phyloP scores from a whole-genome alignment of 2,329 filamentous ascomycete genomes.

The Ceratocystis ficicola region DNA sequence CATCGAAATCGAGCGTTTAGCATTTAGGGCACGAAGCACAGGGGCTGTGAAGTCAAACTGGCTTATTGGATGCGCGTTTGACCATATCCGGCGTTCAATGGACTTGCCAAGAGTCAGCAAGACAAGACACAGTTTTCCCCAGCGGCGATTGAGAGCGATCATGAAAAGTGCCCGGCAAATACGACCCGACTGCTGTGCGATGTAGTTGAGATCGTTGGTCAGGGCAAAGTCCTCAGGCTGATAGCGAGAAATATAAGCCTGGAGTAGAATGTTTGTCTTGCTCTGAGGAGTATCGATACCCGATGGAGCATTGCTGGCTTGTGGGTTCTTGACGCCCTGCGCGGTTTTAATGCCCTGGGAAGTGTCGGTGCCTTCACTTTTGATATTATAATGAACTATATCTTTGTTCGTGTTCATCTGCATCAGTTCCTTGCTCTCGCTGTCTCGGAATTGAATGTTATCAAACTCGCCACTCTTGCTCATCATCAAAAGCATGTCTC shows the following conservation, averaged over 20 bases:
- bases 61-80: slow-evolving; percentile 84
- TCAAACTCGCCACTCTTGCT: slow-evolving; percentile 97
- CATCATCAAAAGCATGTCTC: slow-evolving; percentile 90
- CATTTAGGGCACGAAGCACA: slow-evolving; percentile 71
- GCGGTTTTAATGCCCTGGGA: too few relatives aligned
- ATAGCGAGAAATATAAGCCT: slow-evolving; percentile 82
- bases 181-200: slow-evolving; percentile 86
- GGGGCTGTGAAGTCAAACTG: slow-evolving; percentile 86
- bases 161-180: slow-evolving; percentile 94
- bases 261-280: slow-evolving; percentile 91
- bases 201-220: slow-evolving; percentile 82
- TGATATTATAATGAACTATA: slow-evolving; percentile 27
- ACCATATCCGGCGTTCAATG: slow-evolving; percentile 92
- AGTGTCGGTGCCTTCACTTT: slow-evolving; percentile 30
- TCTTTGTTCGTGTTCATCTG: slow-evolving; percentile 50
- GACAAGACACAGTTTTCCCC: slow-evolving; percentile 91
- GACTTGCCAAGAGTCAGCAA: slow-evolving; percentile 88
- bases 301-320: too few relatives aligned
- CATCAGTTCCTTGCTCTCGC: slow-evolving; percentile 74
- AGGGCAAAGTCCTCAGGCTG: slow-evolving; percentile 89
- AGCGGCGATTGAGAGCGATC: slow-evolving; percentile 88
- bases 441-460: slow-evolving; percentile 87
- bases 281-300: slow-evolving; percentile 59
- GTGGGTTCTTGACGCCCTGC: too few relatives aligned
- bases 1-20: slow-evolving; percentile 64